Base-by-base conservation (phyloP, 2,329 filamentous ascomycete species). In the Apiospora phragmitis region DNA sequence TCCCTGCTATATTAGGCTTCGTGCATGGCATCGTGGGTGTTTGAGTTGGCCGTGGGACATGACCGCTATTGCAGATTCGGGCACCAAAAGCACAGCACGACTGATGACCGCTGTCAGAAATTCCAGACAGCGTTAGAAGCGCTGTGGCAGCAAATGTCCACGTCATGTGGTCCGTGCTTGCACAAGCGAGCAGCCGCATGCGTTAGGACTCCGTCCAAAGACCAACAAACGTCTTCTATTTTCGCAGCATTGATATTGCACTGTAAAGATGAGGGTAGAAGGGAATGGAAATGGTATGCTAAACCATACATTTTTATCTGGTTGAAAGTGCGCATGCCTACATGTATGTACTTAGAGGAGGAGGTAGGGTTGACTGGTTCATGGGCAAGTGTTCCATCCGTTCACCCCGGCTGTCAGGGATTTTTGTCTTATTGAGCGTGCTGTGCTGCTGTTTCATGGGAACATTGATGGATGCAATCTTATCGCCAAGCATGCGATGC, bases 141-240 rank as follows among this genome's bases (percentile, higher is more conserved):
- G 55, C 55, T 38, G 55, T 11, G 21, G 32, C 55, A 62, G 29
- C 7, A 62, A 38, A 14, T 62, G 55, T 62, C 55, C 55, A 62
- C 55, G 55, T 62, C 55, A 59, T 35, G 51, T 62, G 55, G 55
- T 62, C 55, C n/a, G 55, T 62, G 55, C 55, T 62, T 38, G 18
- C 9, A n/a, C n/a, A n/a, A n/a, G n/a, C 51, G 26, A 55, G 51
- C 51, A 55, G 26, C 51, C 14, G 55, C 55, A 62, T 35, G 51
- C 29, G 29, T 35, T 16, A 29, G 26, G 18, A n/a, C 55, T 24
- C 32, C 8, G 8, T 62, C 8, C 21, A 21, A 32, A 32, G 9
- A 62, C 32, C 21, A 38, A 62, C 32, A 62, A 62, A 5, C 32
- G 21, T 14, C 55, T 35, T 35, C 16, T n/a, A 4, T 3, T 35